These are phyloP conservation scores for Histomonas meleagridis DNA, from an alignment of 208 protist genomes.

Conservation along the genomic window DNA sequence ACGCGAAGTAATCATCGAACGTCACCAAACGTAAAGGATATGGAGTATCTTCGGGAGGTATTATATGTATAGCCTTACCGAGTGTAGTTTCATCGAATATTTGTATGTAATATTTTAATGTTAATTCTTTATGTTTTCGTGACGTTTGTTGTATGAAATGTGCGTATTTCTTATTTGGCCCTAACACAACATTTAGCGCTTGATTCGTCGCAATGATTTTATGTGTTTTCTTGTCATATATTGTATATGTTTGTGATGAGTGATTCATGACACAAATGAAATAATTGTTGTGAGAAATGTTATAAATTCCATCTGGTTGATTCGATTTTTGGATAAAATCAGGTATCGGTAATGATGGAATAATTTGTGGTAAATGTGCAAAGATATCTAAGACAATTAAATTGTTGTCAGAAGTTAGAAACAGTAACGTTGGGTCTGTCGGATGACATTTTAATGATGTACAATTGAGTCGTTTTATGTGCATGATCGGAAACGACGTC, in stretches of 20 bases:
- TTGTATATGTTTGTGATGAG: not conserved
- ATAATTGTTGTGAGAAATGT: not conserved
- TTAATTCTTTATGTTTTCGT: not conserved
- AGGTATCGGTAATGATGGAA: constrained; percentile 3
- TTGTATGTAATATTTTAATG: no score
- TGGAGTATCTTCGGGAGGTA: not conserved
- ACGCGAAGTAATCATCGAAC: not conserved
- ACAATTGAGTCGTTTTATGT: not conserved
- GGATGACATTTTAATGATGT: not conserved
- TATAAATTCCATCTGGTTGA: not conserved
- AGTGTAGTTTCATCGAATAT: not conserved
- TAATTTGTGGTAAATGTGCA: not conserved
- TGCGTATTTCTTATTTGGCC: not conserved
- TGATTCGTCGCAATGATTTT: not conserved
- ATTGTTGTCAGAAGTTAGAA: not conserved
- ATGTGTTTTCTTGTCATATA: not conserved
- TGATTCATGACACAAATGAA: not conserved
- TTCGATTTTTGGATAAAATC: not conserved
- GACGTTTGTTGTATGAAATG: not conserved
- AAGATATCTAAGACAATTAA: not conserved
- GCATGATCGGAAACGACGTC: not conserved
- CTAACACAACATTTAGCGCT: not conserved
- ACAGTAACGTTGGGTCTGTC: not conserved
- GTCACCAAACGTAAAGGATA: not conserved
- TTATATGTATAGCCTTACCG: not conserved